Evolutionary conservation across 345 rosid species (phyloP).

Genomic region (Clarkia xantiana): DNA sequence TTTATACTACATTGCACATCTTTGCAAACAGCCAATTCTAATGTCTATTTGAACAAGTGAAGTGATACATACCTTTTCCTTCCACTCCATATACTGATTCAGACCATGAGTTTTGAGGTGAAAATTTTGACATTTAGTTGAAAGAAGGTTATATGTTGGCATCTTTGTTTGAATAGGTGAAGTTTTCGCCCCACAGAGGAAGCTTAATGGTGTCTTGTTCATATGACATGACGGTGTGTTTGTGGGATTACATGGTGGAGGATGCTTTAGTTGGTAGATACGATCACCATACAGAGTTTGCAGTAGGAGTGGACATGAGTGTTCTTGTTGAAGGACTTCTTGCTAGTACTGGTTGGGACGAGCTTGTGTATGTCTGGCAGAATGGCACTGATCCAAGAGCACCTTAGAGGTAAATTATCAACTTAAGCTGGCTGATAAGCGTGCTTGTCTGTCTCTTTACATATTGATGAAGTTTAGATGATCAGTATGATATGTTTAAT

Average conservation of each 20-base stretch:
- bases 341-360: constrained; percentile 96
- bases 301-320: constrained; percentile 78
- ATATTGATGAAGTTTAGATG: too few species aligned
- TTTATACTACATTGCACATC: too few species aligned
- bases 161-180: constrained; percentile 16
- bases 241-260: constrained; percentile 85
- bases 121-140: too few species aligned
- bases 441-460: too few species aligned
- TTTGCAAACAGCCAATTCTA: too few species aligned
- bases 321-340: constrained; percentile 86
- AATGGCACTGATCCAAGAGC: constrained; percentile 87
- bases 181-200: constrained; percentile 76
- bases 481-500: too few species aligned
- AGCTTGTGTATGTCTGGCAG: constrained; percentile 83
- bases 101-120: too few species aligned
- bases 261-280: constrained; percentile 71
- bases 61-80: too few species aligned
- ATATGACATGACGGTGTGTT: constrained; percentile 73
- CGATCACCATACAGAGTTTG: constrained; percentile 84
- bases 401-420: constrained; percentile 15
- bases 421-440: too few species aligned
- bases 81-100: too few species aligned
- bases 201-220: constrained; percentile 69
- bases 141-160: too few species aligned
- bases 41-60: too few species aligned